Conservation (phyloP, 345 rosid genomes). For the Lenwebbia sp. region DNA sequence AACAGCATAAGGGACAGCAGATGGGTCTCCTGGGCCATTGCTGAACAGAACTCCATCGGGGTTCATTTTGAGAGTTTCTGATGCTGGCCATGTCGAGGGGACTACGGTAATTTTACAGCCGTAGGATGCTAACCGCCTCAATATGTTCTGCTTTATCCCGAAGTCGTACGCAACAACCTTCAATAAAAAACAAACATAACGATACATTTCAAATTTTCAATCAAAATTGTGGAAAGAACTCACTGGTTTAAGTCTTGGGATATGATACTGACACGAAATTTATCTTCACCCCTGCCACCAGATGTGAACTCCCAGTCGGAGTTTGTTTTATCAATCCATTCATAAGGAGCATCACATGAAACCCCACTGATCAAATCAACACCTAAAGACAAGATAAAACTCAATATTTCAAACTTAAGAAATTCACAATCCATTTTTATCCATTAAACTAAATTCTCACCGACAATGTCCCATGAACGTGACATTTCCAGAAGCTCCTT, state of each 20-base stretch:
- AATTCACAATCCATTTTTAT: background rate
- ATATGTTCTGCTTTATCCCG: slow-evolving; percentile 89
- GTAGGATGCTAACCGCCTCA: slow-evolving; percentile 70
- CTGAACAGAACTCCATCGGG: slow-evolving; percentile 97
- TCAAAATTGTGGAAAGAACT: background rate
- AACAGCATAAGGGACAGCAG: slow-evolving; percentile 94
- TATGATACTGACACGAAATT: slow-evolving; percentile 38
- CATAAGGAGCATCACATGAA: slow-evolving; percentile 63
- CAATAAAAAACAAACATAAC: slow-evolving; percentile 1
- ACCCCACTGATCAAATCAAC: slow-evolving; percentile 83
- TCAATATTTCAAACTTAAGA: background rate
- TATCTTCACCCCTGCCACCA: slow-evolving; percentile 19
- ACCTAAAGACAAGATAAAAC: slow-evolving; percentile 31
- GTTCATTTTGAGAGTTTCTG: slow-evolving; percentile 65
- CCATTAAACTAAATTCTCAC: slow-evolving; percentile 16
- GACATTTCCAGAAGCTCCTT: slow-evolving; percentile 78
- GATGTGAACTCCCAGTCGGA: slow-evolving; percentile 76
- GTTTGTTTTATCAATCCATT: slow-evolving; percentile 68
- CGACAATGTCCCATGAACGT: slow-evolving; percentile 82
- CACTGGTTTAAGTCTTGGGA: background rate
- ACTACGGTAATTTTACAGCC: slow-evolving; percentile 88
- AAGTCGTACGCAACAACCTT: slow-evolving; percentile 89
- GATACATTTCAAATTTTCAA: background rate
- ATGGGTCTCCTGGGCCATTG: slow-evolving; percentile 98
- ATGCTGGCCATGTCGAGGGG: slow-evolving; percentile 87